A percentile compares a stretch with the other conserved stretches of the same genome.
These are phyloP conservation scores for Immersiella caudata DNA, from an alignment of 495 filamentous ascomycete genomes.

Conservation along the genomic window DNA sequence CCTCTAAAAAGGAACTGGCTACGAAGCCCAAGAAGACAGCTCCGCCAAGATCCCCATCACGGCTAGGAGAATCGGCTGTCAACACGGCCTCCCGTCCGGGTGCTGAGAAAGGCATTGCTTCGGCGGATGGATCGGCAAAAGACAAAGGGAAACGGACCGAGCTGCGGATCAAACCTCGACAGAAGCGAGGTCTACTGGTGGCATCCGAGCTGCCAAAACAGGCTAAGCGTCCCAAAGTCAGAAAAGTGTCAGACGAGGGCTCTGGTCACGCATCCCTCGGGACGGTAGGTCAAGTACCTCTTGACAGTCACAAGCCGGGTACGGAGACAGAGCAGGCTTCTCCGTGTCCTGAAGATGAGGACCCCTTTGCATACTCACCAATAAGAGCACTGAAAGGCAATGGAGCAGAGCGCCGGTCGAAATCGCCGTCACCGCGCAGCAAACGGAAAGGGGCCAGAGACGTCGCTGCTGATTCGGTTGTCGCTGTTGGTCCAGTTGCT, in stretches of 20 bases:
- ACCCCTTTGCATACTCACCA: neutral
- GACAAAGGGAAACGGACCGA: slow-evolving; percentile 40
- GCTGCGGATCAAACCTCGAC: slow-evolving; percentile 45
- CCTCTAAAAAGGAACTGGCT: neutral
- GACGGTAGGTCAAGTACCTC: neutral
- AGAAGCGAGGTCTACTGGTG: slow-evolving; percentile 47
- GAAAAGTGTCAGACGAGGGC: neutral
- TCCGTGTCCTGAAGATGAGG: neutral
- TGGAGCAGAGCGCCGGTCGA: neutral
- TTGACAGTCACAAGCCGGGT: neutral
- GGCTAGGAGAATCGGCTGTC: neutral
- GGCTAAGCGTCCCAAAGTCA: neutral
- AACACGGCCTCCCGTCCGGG: neutral
- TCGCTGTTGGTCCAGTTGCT: too few relatives aligned
- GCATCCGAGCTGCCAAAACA: slow-evolving; percentile 26
- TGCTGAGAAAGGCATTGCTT: neutral
- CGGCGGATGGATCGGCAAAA: neutral
- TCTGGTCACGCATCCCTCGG: neutral
- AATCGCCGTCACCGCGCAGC: neutral
- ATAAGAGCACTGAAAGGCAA: neutral
- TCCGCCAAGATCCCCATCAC: neutral
- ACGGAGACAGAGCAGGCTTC: neutral
- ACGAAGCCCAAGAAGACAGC: neutral
- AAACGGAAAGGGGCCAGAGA: too few relatives aligned
- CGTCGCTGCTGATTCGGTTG: too few relatives aligned